Base-by-base conservation (phyloP, 306 rosid genomes). In the Pachyrhizus erosus region DNA sequence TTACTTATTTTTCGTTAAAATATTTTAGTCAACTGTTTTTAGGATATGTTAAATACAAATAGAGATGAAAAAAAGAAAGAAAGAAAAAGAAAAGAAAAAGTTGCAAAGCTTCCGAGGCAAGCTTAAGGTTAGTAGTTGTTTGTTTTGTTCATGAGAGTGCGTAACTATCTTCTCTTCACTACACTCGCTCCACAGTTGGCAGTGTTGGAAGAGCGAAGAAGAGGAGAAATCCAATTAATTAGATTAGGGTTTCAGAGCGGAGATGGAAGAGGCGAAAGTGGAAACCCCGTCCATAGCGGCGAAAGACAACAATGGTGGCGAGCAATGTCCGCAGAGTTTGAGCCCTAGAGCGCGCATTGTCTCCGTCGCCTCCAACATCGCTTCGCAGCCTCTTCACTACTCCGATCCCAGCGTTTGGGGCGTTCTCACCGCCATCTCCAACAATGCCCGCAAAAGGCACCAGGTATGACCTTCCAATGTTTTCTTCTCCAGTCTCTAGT, bases 361-460 rank as follows among this genome's bases (percentile, higher is more conserved):
- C 15, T 88, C 92, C 11, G 87, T 88, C 21, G 97, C 97, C 72
- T 84, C 96, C 81, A 93, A 91, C 29, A 79, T 90, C 46, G 90
- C 97, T 21, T 84, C 97, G 52, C 93, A 90, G 77, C 87, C 97
- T 57, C 93, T 93, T 61, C 97, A 90, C 62, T 78, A 82, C 70
- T 87, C 84, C 17, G 94, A 88, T 76, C 90, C 97, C 62, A 58
- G 64, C 9, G 97, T 90, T 60, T 96, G 97, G 99, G 99, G 94
- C 2, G 96, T 93, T 78, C 96, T 96, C 77, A 96, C 99, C 2
- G 99, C 97, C 72, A 96, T 96, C 42, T 93, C 99, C 87, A 57
- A 42, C 87, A 88, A 86, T 45, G 94, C 98, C 65, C 97, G 99
- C 37, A 93, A 91, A 85, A 91, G 98, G 81, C 88, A 33, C 2